Evolutionary conservation across 352 stramenopile species (phyloP).

Genomic region (Globisporangium splendens): DNA sequence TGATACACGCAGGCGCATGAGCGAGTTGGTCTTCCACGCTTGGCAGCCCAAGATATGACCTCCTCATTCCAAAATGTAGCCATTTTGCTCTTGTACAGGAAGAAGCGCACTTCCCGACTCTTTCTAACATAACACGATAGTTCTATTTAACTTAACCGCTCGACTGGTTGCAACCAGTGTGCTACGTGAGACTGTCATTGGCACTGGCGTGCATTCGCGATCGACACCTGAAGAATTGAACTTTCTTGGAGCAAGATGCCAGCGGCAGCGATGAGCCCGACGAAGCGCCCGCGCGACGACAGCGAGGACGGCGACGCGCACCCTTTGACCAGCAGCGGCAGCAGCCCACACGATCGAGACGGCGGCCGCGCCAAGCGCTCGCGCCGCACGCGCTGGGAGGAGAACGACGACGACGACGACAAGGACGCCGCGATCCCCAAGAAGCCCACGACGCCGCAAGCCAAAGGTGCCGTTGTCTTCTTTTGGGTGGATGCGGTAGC

Average conservation of each 20-base stretch:
- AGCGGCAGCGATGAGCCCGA: slow-evolving; percentile 8
- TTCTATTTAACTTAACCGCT: too few species aligned
- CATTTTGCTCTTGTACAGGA: too few species aligned
- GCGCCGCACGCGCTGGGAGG: slow-evolving; percentile 16
- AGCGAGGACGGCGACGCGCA: not conserved
- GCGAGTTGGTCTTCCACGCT: slow-evolving; percentile 44
- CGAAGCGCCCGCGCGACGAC: slow-evolving; percentile 11
- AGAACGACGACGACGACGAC: slow-evolving; percentile 8
- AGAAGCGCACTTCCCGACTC: too few species aligned
- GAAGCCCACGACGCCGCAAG: too few species aligned
- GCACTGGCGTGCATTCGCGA: too few species aligned
- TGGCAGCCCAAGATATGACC: slow-evolving; percentile 46
- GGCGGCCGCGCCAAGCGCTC: slow-evolving; percentile 8
- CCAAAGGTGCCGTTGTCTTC: slow-evolving; percentile 7
- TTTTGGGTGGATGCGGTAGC: too few species aligned
- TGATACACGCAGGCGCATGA: slow-evolving; percentile 21
- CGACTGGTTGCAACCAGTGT: too few species aligned
- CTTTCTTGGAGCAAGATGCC: not conserved
- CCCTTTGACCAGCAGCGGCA: not conserved
- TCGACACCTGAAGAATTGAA: too few species aligned
- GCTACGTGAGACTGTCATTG: too few species aligned
- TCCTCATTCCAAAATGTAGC: too few species aligned
- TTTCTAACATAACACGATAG: too few species aligned
- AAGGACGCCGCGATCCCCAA: not conserved
- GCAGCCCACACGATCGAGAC: not conserved